Base-by-base conservation (phyloP, 2,329 filamentous ascomycete species). In the Cladosporium austrohemisphaericum region DNA sequence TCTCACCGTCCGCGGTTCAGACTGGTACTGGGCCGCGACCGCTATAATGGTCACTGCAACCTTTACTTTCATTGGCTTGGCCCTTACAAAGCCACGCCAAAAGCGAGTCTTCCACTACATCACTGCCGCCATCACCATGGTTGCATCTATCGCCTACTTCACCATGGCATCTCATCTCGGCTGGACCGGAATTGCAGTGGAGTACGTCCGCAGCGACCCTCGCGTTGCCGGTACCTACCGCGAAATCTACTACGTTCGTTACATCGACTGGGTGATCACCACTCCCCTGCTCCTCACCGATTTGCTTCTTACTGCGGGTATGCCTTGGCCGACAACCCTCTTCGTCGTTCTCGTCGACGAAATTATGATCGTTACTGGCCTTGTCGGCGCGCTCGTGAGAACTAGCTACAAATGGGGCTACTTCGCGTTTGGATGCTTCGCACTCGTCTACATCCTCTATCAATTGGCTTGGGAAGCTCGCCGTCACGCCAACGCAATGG, bases 361-460 rank as follows among this genome's bases (percentile, higher is more conserved):
- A 59, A 71, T 86, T 58, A 85, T 86, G 81, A 77, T 87, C 40
- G 69, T 85, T n/a, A 79, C 77, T 18, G 81, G 81, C 19, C 74
- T 86, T 5, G 74, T 86, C 14, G 84, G 84, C 22, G 81, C 84
- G 3, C 75, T 86, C 1, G 80, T 84, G 3, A 63, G 66, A 13
- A 79, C 76, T 7, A 69, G 68, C 2, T 87, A 86, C 71, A 87
- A 86, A 62, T 86, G 80, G 80, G 81, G 81, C 1, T 87, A 83
- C 67, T 85, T 76, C 63, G 67, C 69, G 8, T 83, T 85, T 49
- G 78, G 76, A 49, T 72, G 52, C 69, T 71, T 54, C 50, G 67
- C 55, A 58, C 76, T 85, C 51, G 68, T 80, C 55, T 82, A 80
- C 63, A 76, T 88, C 43, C 64, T 76, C 31, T 87, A 79, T 62